These are phyloP conservation scores for Blastomyces emzantsi DNA, from an alignment of 2,329 filamentous ascomycete genomes.

Conservation along the genomic window DNA sequence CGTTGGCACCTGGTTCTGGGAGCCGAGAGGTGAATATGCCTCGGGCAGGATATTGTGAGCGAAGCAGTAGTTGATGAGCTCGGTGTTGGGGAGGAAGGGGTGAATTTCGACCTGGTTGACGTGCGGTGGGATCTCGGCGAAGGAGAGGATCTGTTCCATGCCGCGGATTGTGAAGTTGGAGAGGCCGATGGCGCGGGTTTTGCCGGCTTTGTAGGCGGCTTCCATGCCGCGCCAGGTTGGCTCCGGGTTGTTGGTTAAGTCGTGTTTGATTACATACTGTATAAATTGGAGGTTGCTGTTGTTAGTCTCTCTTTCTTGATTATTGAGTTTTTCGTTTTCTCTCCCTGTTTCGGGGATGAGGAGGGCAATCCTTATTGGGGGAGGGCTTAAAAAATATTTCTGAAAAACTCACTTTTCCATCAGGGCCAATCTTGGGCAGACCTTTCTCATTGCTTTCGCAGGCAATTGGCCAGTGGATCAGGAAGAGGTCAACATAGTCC, in stretches of 20 bases:
- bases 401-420: slow-evolving; percentile 40
- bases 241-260: slow-evolving; percentile 55
- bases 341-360: neutral
- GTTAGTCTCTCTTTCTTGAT: neutral
- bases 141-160: slow-evolving; percentile 39
- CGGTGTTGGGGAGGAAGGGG: slow-evolving; percentile 40
- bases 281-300: neutral
- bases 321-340: neutral
- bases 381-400: neutral
- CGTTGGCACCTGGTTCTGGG: slow-evolving; percentile 59
- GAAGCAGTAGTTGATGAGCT: slow-evolving; percentile 37
- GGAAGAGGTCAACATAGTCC: slow-evolving; percentile 64
- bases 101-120: slow-evolving; percentile 41
- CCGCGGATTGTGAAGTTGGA: slow-evolving; percentile 60
- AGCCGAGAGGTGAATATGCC: slow-evolving; percentile 45
- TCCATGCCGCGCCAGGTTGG: slow-evolving; percentile 60
- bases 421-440: slow-evolving; percentile 40
- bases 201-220: slow-evolving; percentile 50
- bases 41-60: slow-evolving; percentile 33
- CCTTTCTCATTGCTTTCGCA: slow-evolving; percentile 44
- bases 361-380: neutral
- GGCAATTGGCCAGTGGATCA: slow-evolving; percentile 45
- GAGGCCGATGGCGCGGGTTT: slow-evolving; percentile 62
- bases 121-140: slow-evolving; percentile 35
- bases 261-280: slow-evolving; percentile 54